Base-by-base conservation (phyloP, 192 early-diverging fungal genomes). In the Coemansia sp. region DNA sequence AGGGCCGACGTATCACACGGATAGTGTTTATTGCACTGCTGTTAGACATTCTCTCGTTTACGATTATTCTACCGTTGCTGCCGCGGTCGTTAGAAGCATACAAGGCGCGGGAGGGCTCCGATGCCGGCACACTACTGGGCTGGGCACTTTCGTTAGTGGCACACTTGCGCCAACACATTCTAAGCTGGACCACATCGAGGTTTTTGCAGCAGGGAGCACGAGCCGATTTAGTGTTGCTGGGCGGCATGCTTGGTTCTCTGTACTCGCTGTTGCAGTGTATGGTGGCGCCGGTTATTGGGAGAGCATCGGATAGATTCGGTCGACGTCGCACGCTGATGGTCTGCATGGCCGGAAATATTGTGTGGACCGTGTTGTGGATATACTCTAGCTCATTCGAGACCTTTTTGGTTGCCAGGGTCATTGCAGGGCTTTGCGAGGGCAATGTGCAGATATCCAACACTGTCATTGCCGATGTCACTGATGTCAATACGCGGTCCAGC, bases 381-480 rank as follows among this genome's bases (percentile, higher is more conserved):
- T 91, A 94, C 58, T 83, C 91, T 1, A 65, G 78, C 32, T 82
- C 88, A 11, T 99, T 99, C 56, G 78, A 82, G 34, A 61, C 80
- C 25, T 99, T 99, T 64, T 81, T 99, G 23, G 58, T 85, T 5
- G 88, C 93, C 5, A 77, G 96, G 8, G 70, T 95, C 34, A 81
- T 99, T 35, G 96, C 88, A 4, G 96, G 96, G 9, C 76, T 99
- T 50, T 93, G 90, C 43, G 96, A 99, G 63, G 96, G 96, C 36
- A 99, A 99, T 58, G 92, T 99, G 13, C 96, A 99, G 73, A 83
- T 99, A 36, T 91, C 88, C 3, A 90, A 92, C 32, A 94, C 96
- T 1, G 93, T 96, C 63, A 93, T 99, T 34, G 88, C 92, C 14
- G 96, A 99, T 59, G 82, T 97, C 40, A 96, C 96, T 0, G 86